Evolutionary conservation across 331 rosid species (phyloP).

Genomic region (Acacia pycnantha): DNA sequence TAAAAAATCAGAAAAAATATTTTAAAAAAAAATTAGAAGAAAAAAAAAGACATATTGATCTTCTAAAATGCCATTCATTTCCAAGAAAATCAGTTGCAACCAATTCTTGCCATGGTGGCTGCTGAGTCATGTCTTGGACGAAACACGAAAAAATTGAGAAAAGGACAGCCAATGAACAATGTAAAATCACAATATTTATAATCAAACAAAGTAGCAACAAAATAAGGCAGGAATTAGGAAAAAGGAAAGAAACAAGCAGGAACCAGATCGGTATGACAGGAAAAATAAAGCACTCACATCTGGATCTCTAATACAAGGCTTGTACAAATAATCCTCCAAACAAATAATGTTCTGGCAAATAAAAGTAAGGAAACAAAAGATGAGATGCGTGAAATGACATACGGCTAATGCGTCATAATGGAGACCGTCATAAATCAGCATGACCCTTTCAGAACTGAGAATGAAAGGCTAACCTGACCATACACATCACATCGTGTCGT

Average conservation of each 20-base stretch:
- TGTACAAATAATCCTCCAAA: neutral
- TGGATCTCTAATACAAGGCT: neutral
- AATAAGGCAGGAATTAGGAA: conserved; percentile 11
- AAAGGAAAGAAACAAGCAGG: neutral
- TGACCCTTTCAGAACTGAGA: conserved; percentile 65
- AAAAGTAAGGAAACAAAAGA: neutral
- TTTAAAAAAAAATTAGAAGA: too few species aligned
- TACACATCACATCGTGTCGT: conserved; percentile 89
- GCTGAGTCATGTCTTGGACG: conserved; percentile 96
- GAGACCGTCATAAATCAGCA: conserved; percentile 92
- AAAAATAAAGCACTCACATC: too few species aligned
- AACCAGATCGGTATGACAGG: conserved; percentile 7
- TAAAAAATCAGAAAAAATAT: too few species aligned
- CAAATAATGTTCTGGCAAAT: neutral
- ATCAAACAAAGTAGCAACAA: conserved; percentile 40
- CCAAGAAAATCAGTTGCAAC: conserved; percentile 95
- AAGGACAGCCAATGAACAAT: conserved; percentile 2
- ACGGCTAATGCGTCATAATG: conserved; percentile 96
- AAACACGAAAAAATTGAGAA: conserved; percentile 20
- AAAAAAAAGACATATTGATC: too few species aligned
- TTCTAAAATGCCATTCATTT: conserved; percentile 94
- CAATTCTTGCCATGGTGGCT: too few species aligned
- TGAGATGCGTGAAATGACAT: conserved; percentile 31
- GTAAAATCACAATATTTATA: neutral
- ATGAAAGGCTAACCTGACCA: conserved; percentile 71